Conservation (phyloP, 176 grass and related monocot genomes). For the Alloteropsis semialata region DNA sequence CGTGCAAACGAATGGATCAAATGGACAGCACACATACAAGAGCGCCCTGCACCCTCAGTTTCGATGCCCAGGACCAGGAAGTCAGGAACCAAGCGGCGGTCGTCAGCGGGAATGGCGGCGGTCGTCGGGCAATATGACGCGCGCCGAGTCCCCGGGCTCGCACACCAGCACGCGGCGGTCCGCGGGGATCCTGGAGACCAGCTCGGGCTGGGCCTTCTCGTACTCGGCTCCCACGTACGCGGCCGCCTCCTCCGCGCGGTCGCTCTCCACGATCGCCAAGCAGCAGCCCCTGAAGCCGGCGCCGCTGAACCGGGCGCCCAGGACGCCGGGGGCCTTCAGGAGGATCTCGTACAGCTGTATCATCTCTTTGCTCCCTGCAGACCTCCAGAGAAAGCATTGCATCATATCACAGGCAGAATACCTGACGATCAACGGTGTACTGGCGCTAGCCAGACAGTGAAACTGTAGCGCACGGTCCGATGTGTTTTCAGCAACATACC, state of each 20-base stretch:
- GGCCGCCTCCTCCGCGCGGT: constrained; percentile 56
- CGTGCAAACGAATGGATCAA: neutral
- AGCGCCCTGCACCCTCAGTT: neutral
- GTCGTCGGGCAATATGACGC: constrained; percentile 40
- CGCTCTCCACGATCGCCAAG: constrained; percentile 60
- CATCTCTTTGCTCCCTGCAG: constrained; percentile 83
- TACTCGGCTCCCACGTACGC: constrained; percentile 58
- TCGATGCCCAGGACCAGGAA: too few relatives aligned
- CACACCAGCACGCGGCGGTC: constrained; percentile 74
- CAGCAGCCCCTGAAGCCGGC: constrained; percentile 97
- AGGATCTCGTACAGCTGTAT: constrained; percentile 93
- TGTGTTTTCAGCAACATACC: constrained; percentile 49
- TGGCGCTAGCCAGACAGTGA: neutral
- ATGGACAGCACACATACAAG: neutral
- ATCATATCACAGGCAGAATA: too few relatives aligned
- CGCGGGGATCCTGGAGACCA: constrained; percentile 50
- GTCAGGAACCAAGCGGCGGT: too few relatives aligned
- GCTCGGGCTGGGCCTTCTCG: constrained; percentile 63
- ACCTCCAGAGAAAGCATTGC: neutral
- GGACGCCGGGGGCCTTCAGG: constrained; percentile 77
- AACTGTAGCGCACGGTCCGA: neutral
- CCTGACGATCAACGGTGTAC: neutral
- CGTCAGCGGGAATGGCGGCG: neutral
- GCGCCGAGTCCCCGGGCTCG: constrained; percentile 61
- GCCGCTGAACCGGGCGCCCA: constrained; percentile 86